Percentiles rank a stretch among this genome's conserved stretches.
These are phyloP conservation scores for Claviceps sp. DNA, from an alignment of 2,329 filamentous ascomycete genomes.

Conservation along the genomic window DNA sequence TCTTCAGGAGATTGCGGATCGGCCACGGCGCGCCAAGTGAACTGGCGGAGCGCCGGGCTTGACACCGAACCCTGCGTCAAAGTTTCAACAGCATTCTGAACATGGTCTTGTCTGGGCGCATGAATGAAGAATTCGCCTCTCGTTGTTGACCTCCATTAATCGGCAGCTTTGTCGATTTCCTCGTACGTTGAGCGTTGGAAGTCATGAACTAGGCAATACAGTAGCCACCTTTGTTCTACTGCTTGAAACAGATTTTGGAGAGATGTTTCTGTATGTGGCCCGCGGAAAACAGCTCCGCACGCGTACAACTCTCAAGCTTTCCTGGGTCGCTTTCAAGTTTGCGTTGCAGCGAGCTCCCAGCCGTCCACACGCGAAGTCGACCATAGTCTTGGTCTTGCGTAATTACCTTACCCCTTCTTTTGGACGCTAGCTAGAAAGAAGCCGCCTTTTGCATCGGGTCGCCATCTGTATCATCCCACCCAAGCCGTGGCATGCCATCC, in stretches of 20 bases:
- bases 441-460: constrained; percentile 1
- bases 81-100: not conserved
- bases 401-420: not conserved
- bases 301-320: not conserved
- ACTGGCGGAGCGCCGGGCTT: not conserved
- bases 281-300: not conserved
- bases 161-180: not conserved
- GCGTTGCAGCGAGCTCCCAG: not conserved
- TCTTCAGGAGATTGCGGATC: not conserved
- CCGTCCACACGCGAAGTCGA: not conserved
- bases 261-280: not conserved
- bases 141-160: not conserved
- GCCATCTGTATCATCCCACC: constrained; percentile 4
- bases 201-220: not conserved
- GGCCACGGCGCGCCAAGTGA: not conserved
- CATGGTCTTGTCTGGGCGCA: not conserved
- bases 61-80: constrained; percentile 2
- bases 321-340: not conserved
- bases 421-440: not conserved
- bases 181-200: not conserved
- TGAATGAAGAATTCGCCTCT: not conserved
- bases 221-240: not conserved
- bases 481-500: constrained; percentile 3
- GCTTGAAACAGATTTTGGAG: not conserved
- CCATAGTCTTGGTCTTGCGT: not conserved